Conservation (phyloP, 129 eudicot species). For the Sambucus nigra region DNA sequence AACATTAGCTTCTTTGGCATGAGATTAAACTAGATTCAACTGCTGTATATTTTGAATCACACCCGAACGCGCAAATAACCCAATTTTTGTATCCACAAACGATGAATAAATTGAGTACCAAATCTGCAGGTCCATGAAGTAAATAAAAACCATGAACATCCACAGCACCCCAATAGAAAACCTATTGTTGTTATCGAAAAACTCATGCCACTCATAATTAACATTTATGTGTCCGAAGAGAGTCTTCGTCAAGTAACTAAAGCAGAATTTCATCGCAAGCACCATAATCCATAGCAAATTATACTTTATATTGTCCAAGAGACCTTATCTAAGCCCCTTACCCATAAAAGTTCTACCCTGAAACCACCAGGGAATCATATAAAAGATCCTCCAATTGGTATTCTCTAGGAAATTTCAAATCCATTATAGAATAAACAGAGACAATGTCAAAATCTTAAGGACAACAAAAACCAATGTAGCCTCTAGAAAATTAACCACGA, state of each 20-base stretch:
- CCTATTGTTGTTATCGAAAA: slow-evolving; percentile 57
- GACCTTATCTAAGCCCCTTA: slow-evolving; percentile 82
- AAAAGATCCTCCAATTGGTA: slow-evolving; percentile 65
- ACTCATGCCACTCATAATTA: slow-evolving; percentile 68
- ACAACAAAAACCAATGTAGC: slow-evolving; percentile 40
- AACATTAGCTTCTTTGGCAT: slow-evolving; percentile 91
- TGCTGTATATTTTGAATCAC: slow-evolving; percentile 87
- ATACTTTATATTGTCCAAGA: slow-evolving; percentile 63
- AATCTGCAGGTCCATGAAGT: slow-evolving; percentile 76
- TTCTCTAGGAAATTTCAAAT: slow-evolving; percentile 73
- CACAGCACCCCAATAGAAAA: slow-evolving; percentile 78
- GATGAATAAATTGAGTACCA: slow-evolving; percentile 93
- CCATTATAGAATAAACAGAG: slow-evolving; percentile 64
- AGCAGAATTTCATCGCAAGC: slow-evolving; percentile 66
- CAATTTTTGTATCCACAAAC: slow-evolving; percentile 67
- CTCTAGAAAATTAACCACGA: slow-evolving; percentile 48
- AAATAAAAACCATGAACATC: slow-evolving; percentile 72
- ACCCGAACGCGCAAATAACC: slow-evolving; percentile 73
- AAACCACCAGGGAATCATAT: slow-evolving; percentile 77
- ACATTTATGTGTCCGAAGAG: slow-evolving; percentile 35
- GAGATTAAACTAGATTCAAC: slow-evolving; percentile 78
- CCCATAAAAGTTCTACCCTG: slow-evolving; percentile 77
- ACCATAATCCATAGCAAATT: slow-evolving; percentile 68
- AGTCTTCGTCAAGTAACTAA: slow-evolving; percentile 70
- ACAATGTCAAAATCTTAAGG: slow-evolving; percentile 55